Base-by-base conservation (phyloP, 805 yeast genomes). In the Isabelozyma gotoi region DNA sequence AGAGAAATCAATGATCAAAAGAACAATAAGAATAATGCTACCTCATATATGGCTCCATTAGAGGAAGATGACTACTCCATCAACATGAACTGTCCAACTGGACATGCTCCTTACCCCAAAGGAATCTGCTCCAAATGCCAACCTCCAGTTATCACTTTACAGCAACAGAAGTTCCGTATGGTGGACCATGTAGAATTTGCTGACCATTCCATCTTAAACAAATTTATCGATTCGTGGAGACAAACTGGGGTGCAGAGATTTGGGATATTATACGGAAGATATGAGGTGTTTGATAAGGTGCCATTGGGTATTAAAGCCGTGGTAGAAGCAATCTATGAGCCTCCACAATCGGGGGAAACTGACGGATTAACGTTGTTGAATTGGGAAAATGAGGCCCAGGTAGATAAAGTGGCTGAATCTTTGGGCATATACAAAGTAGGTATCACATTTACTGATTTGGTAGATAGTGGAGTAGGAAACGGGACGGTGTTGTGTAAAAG, bases 41-140 rank as follows among this genome's bases (percentile, higher is more conserved):
- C 65, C 10, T 65, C 73, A 27, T 89, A 88, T 53, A 85, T 90
- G 41, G 78, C 92, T 1, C 96, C 97, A 3, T 65, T 90, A 44
- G 77, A 82, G 16, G 86, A 83, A 55, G 86, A 92, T 2, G 70
- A 80, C 55, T 94, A 76, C 60, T 65, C 70, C 41, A 88, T 92
- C 21, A 68, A 81, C 49, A 71, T 74, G 42, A 65, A 74, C 11
- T 92, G 98, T 60, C 76, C 73, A 0, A 74, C 80, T 34, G 96
- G 96, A 0, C 99, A 92, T 63, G 81, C 84, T 32, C 92, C 96
- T 6, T 94, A 96, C 89, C 98, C 99, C 1, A 76, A 71, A 41
- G 97, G 97, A 0, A 90, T 94, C 52, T 92, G 99, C 59, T 87
- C 96, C 12, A 88, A 90, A 63, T 92, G 99, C 66, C 98, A 92